Evolutionary conservation across 257 asterid genomes (phyloP), one percentile per base, ranked within the genome.

Genomic region (Osmanthus fragrans): DNA sequence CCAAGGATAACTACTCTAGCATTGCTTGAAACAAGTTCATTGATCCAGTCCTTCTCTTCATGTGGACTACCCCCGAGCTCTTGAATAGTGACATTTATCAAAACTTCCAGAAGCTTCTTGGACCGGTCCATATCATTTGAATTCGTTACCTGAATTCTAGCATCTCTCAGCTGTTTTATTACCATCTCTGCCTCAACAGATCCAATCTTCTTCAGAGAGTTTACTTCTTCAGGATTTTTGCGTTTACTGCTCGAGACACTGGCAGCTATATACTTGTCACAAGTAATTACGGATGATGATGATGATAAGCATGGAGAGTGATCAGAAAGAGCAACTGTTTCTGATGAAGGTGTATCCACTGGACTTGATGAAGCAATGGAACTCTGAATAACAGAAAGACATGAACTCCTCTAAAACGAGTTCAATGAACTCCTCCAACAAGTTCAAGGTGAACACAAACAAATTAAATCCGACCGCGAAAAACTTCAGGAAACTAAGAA

Each of bases 91-190:
- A 76, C 23, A 13, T 79, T 82, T 49, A 90, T 58, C 68, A 87
- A 73, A 69, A 85, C 88, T 69, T 88, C 92, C 82, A 93, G 74
- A 76, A 93, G 76, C 81, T 78, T 88, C 89, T 84, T 87, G 39
- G 89, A 86, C 16, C 66, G 79, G 75, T 85, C 87, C 66, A 85
- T n/a, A 42, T 82, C 87, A 37, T 73, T 76, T 19, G 92, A 87
- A 47, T 85, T 86, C 81, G 75, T 4, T 74, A 85, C 71, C 73
- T 82, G 86, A 80, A 72, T 67, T 80, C 81, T 86, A 80, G 93
- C 94, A 84, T 87, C 86, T 73, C 79, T 79, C 51, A 91, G 81
- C 73, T 84, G 84, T 47, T 88, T 88, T 32, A 87, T 84, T 74
- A 79, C 81, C 84, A 85, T 15, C 64, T 89, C 91, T 23, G 84